Evolutionary conservation across 2,329 filamentous ascomycete genomes (phyloP).

Genomic region (Triangularia verruculosa): DNA sequence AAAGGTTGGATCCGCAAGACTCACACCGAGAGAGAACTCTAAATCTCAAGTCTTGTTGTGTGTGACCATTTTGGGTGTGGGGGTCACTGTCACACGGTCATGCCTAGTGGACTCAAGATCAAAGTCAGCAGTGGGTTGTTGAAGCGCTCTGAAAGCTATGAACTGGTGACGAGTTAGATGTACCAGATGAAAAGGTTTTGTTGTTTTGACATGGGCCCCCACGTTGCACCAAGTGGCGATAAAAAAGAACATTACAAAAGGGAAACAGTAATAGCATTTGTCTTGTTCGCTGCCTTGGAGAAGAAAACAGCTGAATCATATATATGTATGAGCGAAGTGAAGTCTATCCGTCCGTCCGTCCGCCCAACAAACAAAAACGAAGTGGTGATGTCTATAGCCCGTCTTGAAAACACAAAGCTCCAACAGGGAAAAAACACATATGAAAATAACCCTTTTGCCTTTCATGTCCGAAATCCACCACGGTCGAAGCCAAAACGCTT

Average conservation of each 20-base stretch:
- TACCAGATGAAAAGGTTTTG: neutral
- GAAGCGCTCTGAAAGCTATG: neutral
- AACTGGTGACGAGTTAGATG: neutral
- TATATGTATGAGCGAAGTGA: constrained; percentile 15
- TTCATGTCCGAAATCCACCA: constrained; percentile 1
- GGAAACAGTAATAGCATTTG: constrained; percentile 13
- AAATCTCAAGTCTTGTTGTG: neutral
- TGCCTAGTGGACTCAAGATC: neutral
- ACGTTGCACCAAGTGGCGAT: neutral
- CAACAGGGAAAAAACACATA: constrained; percentile 3
- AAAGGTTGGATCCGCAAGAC: neutral
- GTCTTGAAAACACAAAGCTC: constrained; percentile 1
- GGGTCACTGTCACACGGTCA: neutral
- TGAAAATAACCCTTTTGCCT: neutral
- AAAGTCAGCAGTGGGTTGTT: neutral
- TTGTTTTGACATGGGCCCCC: neutral
- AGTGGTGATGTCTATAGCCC: constrained; percentile 26
- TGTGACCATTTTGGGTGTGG: neutral
- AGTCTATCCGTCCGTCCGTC: constrained; percentile 21
- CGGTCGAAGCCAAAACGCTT: constrained; percentile 1
- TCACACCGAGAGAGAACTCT: neutral
- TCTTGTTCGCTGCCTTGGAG: neutral
- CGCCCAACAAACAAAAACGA: constrained; percentile 18
- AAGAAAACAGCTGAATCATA: neutral
- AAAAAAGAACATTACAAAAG: neutral